A percentile compares a stretch with the other conserved stretches of the same genome.
Evolutionary conservation across 257 asterid genomes (phyloP).

Genomic region (Henckelia pumila): DNA sequence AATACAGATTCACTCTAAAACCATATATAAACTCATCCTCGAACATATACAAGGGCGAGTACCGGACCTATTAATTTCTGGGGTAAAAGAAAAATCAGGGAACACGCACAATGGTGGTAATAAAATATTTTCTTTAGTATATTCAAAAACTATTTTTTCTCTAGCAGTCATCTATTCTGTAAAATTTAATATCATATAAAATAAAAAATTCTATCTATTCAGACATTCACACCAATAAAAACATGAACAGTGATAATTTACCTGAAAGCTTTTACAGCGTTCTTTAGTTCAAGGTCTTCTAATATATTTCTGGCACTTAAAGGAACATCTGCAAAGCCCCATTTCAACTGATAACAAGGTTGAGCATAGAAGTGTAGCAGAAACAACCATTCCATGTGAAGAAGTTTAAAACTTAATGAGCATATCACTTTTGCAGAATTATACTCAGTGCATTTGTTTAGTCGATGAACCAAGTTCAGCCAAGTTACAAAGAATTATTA

Average conservation of each 20-base stretch:
- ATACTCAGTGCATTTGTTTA: neutral
- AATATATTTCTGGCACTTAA: conserved; percentile 80
- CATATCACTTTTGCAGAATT: neutral
- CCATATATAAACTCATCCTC: neutral
- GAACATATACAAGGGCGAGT: neutral
- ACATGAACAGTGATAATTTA: conserved; percentile 20
- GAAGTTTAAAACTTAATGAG: neutral
- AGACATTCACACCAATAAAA: neutral
- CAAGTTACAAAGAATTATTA: neutral
- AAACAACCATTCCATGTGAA: conserved; percentile 15
- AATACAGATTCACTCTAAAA: neutral
- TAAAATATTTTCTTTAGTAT: too few relatives aligned
- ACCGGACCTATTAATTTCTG: neutral
- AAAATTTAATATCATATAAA: neutral
- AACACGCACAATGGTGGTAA: neutral
- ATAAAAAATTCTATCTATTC: conserved; percentile 3
- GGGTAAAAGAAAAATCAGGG: neutral
- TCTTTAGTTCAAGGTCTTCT: conserved; percentile 79
- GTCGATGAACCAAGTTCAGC: neutral
- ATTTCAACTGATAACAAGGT: conserved; percentile 23
- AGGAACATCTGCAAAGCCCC: conserved; percentile 59
- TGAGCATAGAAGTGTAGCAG: conserved; percentile 1
- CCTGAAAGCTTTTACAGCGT: conserved; percentile 83
- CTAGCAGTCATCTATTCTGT: neutral
- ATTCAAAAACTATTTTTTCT: too few relatives aligned